Conservation (phyloP, 2,329 filamentous ascomycete species). For the Fusarium sarcochroum region DNA sequence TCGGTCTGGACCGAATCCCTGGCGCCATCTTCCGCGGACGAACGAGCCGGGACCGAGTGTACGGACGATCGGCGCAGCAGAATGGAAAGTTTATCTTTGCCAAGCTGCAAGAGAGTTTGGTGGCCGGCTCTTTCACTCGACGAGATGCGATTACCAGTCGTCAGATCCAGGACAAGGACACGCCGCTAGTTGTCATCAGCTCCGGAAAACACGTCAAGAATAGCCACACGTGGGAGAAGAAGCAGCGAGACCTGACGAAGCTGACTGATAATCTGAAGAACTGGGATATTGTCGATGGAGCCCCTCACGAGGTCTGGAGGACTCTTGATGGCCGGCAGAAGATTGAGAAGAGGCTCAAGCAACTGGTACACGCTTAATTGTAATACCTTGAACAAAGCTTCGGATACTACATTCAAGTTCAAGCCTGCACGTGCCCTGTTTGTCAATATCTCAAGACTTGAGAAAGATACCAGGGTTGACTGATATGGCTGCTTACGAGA, state of each 20-base stretch:
- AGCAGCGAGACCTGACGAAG: constrained; percentile 86
- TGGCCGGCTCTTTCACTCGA: constrained; percentile 85
- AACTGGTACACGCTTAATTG: constrained; percentile 68
- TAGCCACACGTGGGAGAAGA: constrained; percentile 81
- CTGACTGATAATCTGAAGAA: constrained; percentile 83
- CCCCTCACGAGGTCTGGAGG: constrained; percentile 89
- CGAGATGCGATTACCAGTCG: constrained; percentile 85
- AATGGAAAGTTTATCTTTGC: constrained; percentile 88
- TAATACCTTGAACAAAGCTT: neutral
- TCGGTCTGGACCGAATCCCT: constrained; percentile 84
- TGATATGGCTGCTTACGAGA: constrained; percentile 31
- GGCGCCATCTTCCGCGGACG: constrained; percentile 88
- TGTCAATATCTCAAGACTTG: constrained; percentile 12
- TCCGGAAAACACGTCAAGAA: constrained; percentile 79
- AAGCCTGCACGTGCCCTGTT: constrained; percentile 22
- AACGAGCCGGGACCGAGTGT: constrained; percentile 85
- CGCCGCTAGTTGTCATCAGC: constrained; percentile 84
- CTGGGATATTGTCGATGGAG: constrained; percentile 90
- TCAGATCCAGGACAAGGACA: constrained; percentile 82
- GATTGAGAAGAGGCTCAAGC: constrained; percentile 83
- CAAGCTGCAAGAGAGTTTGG: constrained; percentile 91
- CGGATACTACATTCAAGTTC: neutral
- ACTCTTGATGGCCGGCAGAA: constrained; percentile 78
- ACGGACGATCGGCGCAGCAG: constrained; percentile 84
- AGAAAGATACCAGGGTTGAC: constrained; percentile 12